Evolutionary conservation across 2,329 filamentous ascomycete genomes (phyloP).

Genomic region (Diaporthe destruens): DNA sequence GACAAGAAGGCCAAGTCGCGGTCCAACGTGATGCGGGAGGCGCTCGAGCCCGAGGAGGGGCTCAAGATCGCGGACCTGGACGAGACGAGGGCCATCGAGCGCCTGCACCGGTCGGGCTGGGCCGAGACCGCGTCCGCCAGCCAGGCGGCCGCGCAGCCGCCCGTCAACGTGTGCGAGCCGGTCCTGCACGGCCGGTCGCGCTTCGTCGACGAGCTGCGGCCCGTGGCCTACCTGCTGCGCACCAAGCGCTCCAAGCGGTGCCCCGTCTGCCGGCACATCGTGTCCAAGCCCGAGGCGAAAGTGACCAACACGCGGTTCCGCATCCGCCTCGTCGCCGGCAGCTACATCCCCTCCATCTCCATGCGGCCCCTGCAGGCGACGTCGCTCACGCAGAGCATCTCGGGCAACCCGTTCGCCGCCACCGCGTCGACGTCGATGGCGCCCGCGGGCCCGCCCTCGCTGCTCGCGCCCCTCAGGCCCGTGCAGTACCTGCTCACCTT

Average conservation of each 20-base stretch:
- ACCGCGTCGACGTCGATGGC: conserved; percentile 33
- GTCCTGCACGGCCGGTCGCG: conserved; percentile 61
- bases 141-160: conserved; percentile 61
- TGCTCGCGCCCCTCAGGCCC: conserved; percentile 70
- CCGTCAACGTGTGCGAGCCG: conserved; percentile 54
- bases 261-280: conserved; percentile 91
- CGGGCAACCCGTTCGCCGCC: conserved; percentile 37
- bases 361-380: conserved; percentile 70
- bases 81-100: conserved; percentile 71
- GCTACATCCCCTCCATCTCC: conserved; percentile 86
- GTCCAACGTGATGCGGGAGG: conserved; percentile 83
- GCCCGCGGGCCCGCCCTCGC: conserved; percentile 39
- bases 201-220: conserved; percentile 81
- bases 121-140: conserved; percentile 67
- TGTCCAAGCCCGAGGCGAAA: conserved; percentile 94
- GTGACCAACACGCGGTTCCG: conserved; percentile 90
- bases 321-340: conserved; percentile 89
- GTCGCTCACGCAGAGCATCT: conserved; percentile 43
- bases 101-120: conserved; percentile 72
- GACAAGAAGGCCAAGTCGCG: conserved; percentile 76
- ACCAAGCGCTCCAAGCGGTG: conserved; percentile 96
- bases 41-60: conserved; percentile 77
- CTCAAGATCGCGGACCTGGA: conserved; percentile 72
- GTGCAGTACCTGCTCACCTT: conserved; percentile 90
- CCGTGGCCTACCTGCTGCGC: conserved; percentile 83